Conservation (phyloP, 805 yeast species). For the Sugiyamaella smithiae region DNA sequence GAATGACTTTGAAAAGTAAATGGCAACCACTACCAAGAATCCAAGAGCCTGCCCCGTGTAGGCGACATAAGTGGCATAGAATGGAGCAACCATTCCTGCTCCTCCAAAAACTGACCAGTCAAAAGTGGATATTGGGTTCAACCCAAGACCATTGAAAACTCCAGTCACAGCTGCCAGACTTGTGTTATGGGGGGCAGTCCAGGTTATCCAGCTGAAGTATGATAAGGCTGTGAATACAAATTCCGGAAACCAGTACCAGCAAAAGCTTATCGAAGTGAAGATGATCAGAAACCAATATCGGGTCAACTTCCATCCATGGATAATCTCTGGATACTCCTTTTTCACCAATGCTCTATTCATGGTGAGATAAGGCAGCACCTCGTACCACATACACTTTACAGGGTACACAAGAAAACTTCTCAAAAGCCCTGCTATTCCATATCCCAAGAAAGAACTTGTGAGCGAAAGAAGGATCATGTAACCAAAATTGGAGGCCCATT, state of each 20-base stretch:
- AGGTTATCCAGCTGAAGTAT: slow-evolving; percentile 60
- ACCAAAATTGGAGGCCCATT: slow-evolving; percentile 37
- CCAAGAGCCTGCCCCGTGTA: slow-evolving; percentile 43
- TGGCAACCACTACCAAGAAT: slow-evolving; percentile 44
- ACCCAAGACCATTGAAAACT: slow-evolving; percentile 44
- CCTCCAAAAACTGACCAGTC: slow-evolving; percentile 47
- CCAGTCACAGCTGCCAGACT: slow-evolving; percentile 52
- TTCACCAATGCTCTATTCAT: slow-evolving; percentile 45
- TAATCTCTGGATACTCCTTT: slow-evolving; percentile 42
- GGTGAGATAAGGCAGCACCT: slow-evolving; percentile 49
- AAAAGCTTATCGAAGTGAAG: slow-evolving; percentile 42
- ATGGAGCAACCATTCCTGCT: slow-evolving; percentile 42
- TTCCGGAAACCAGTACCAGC: slow-evolving; percentile 68
- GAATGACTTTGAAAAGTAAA: slow-evolving; percentile 55
- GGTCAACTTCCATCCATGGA: slow-evolving; percentile 59
- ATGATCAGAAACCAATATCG: slow-evolving; percentile 49
- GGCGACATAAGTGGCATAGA: slow-evolving; percentile 37
- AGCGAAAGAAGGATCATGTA: slow-evolving; percentile 53
- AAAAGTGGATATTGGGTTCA: slow-evolving; percentile 53
- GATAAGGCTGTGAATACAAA: slow-evolving; percentile 58
- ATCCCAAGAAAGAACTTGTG: slow-evolving; percentile 61
- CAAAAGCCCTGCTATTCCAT: slow-evolving; percentile 64
- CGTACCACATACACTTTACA: slow-evolving; percentile 53
- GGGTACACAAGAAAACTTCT: slow-evolving; percentile 57
- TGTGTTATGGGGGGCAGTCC: slow-evolving; percentile 53